Base-by-base conservation (phyloP, 441 rosid genomes). In the Erodium trifolium region DNA sequence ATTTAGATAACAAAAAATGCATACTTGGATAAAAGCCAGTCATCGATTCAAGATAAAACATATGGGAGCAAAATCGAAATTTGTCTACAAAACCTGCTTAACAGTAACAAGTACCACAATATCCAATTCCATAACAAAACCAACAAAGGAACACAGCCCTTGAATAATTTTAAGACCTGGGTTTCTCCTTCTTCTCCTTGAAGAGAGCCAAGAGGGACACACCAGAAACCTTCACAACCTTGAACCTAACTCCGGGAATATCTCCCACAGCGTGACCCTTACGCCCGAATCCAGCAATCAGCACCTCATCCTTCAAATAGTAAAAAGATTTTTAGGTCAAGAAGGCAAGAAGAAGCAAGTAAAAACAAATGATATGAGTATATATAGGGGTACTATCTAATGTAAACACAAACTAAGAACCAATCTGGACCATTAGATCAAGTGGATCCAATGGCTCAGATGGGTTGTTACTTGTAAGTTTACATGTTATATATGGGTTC, bases 201-300 rank as follows among this genome's bases (percentile, higher is more conserved):
- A 88, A 88, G n/a, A 88, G 91, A 0, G 91, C 93, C 18, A 88
- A 71, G n/a, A 88, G 91, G 7, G 93, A 88, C 55, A 86, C 91
- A 47, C 93, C 93, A 23, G 91, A 86, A 3, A 88, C 93, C 82
- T 88, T 88, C 72, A 88, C 93, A 51, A 88, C 90, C 93, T 88
- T 88, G 78, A 88, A 88, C 67, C 91, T 79, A 67, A 88, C 93
- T 64, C 93, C 93, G 0, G 93, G 93, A 81, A 88, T 88, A 84
- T 88, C 93, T 66, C 93, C 93, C 0, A 88, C 27, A 23, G 27
- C 27, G 27, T 23, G 27, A 23, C 27, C 27, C 27, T 23, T 23
- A 0, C 27, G 27, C 93, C 27, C 27, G 27, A 23, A 23, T 71
- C 93, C 93, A n/a, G 93, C 93, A 75, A 88, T 86, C 82, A 88